Evolutionary conservation across 495 filamentous ascomycete species (phyloP).

Genomic region (Penicillium turbatum): DNA sequence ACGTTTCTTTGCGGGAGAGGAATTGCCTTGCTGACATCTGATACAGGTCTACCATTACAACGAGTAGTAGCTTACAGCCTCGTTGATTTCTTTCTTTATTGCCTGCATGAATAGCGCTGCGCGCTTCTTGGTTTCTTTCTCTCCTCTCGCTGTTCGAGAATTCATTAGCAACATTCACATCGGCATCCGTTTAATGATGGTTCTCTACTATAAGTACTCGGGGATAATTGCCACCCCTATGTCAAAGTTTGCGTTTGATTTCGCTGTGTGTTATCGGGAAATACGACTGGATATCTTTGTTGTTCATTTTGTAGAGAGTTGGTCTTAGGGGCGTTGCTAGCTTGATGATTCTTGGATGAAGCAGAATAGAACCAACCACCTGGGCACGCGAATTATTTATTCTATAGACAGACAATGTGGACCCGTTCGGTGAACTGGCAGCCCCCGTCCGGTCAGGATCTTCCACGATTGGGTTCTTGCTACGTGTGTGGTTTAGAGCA

Average conservation of each 20-base stretch:
- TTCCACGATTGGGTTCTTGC: too few relatives aligned
- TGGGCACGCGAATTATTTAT: too few relatives aligned
- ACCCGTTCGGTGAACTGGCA: too few relatives aligned
- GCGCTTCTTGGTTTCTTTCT: not conserved
- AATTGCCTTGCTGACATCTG: constrained; percentile 1
- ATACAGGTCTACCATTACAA: constrained; percentile 84
- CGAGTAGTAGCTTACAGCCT: constrained; percentile 51
- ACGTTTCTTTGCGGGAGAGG: not conserved
- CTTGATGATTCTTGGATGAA: constrained; percentile 2
- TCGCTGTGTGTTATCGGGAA: constrained; percentile 1
- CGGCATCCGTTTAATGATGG: not conserved
- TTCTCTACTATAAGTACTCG: not conserved
- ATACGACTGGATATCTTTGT: not conserved
- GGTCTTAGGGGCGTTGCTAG: constrained; percentile 2
- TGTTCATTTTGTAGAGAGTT: not conserved
- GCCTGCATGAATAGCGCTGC: constrained; percentile 4
- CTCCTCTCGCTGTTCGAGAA: not conserved
- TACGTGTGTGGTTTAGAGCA: too few relatives aligned
- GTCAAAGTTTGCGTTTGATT: constrained; percentile 1
- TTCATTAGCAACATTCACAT: not conserved
- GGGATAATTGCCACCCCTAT: not conserved
- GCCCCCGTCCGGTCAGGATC: too few relatives aligned
- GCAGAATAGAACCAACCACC: too few relatives aligned
- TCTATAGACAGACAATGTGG: too few relatives aligned
- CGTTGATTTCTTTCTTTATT: not conserved